Conservation (phyloP, 371 early-diverging fungal genomes). For the Mortierella sp. region DNA sequence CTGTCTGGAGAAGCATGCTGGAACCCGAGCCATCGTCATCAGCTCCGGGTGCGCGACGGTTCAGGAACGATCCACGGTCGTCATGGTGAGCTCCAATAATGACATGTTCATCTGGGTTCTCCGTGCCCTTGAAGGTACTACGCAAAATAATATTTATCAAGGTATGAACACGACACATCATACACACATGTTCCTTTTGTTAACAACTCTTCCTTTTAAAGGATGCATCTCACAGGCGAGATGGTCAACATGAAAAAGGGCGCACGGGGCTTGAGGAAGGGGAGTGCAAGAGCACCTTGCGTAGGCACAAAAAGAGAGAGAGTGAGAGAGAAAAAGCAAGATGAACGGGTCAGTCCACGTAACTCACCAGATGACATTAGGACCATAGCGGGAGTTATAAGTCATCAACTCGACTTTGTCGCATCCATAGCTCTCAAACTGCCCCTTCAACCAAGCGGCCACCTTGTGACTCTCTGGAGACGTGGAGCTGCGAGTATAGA, state of each 20-base stretch:
- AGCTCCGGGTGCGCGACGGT: conserved; percentile 55
- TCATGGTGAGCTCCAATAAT: conserved; percentile 57
- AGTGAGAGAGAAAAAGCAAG: no score
- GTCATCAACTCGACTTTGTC: conserved; percentile 48
- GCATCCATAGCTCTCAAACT: conserved; percentile 50
- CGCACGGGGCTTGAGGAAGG: background rate
- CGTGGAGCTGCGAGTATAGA: conserved; percentile 47
- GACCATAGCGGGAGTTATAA: conserved; percentile 43
- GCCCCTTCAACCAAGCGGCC: conserved; percentile 50
- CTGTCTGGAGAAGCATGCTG: conserved; percentile 45
- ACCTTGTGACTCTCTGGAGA: conserved; percentile 48
- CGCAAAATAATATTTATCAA: no score
- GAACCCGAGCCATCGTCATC: conserved; percentile 55
- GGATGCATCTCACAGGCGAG: background rate
- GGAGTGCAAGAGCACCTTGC: background rate
- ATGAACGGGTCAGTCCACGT: no score
- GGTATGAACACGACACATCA: no score
- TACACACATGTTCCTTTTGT: no score
- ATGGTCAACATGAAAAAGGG: no score
- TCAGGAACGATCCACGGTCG: conserved; percentile 46
- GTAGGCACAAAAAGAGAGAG: background rate
- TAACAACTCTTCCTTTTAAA: conserved; percentile 18
- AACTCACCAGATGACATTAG: conserved; percentile 56
- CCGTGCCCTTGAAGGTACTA: conserved; percentile 53
- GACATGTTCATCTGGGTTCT: conserved; percentile 50